Base-by-base conservation (phyloP, 768 basidiomycete genomes). In the Lactarius trivialis region DNA sequence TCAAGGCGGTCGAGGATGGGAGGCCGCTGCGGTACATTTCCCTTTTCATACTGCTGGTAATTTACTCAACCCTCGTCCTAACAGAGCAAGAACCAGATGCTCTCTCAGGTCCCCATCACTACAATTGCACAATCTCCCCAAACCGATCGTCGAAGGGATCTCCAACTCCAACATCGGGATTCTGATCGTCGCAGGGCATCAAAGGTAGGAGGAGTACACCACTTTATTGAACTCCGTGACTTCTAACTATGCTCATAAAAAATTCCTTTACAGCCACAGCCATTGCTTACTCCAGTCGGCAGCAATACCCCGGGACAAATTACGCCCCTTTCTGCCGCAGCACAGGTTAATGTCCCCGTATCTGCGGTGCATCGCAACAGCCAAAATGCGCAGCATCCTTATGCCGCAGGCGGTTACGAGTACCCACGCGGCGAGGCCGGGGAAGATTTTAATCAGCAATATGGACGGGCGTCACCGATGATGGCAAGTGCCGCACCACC, bases 1-100 rank as follows among this genome's bases (percentile, higher is more conserved):
- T 57, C 55, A 69, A 91, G 89, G 86, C 68, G 95, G 94, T 52
- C 90, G 90, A 76, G 96, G 96, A 57, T 98, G 95, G 95, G 94
- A 98, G 75, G 82, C 82, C 51, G 85, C 86, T 41, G 74, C 83
- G 73, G 91, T 91, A 69, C 67, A 85, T 81, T 36, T 32, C 14
- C 14, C 17, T 0, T 51, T 21, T 33, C 4, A 11, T 19, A 2
- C 48, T n/a, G 6, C 26, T 15, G 5, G 11, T 34, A 3, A 32
- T 32, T 12, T 55, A 48, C 52, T 54, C 50, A 41, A 37, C 15
- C 28, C 45, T 49, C 26, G 32, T 4, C 54, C 53, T 55, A 32
- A 32, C 66, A 86, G 83, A 81, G 81, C 57, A 84, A 86, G 73
- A 85, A 78, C 68, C 84, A 86, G 68, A 81, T 86, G 56, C 74